Percentiles rank a stretch among this genome's conserved stretches.
phyloP scores from a whole-genome alignment of 192 early-diverging fungal genomes.

The Dissophora globulifera region DNA sequence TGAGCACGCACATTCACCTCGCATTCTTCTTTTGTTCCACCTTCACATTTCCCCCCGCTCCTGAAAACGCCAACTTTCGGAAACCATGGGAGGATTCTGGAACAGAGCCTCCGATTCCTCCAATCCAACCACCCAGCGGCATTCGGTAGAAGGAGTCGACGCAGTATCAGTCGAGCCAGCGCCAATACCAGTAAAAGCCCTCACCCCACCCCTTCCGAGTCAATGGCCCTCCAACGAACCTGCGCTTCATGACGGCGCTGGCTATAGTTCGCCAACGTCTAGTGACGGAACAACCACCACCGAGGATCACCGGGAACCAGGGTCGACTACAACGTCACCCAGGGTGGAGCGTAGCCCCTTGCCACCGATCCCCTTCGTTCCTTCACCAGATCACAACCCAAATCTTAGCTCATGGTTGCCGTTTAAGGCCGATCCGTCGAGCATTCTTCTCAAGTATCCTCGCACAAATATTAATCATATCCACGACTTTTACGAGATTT shows the following conservation, averaged over 20 bases:
- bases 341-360: slow-evolving; percentile 9
- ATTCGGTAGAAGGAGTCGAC: neutral
- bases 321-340: slow-evolving; percentile 7
- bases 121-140: neutral
- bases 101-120: slow-evolving; percentile 13
- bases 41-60: too few relatives aligned
- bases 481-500: slow-evolving; percentile 47
- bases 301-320: neutral
- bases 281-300: neutral
- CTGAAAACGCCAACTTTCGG: too few relatives aligned
- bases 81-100: slow-evolving; percentile 47
- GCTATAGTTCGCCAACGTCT: too few relatives aligned
- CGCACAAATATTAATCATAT: slow-evolving; percentile 36
- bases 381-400: slow-evolving; percentile 27
- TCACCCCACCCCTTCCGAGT: slow-evolving; percentile 25
- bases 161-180: slow-evolving; percentile 29
- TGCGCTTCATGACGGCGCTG: neutral
- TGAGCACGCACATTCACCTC: too few relatives aligned
- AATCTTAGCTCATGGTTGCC: slow-evolving; percentile 1
- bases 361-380: slow-evolving; percentile 37
- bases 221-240: slow-evolving; percentile 1
- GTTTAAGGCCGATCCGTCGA: slow-evolving; percentile 36
- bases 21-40: too few relatives aligned
- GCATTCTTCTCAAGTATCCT: slow-evolving; percentile 33
- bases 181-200: slow-evolving; percentile 23